Conservation (phyloP, 192 early-diverging fungal genomes). For the Rhizophagus sp. region DNA sequence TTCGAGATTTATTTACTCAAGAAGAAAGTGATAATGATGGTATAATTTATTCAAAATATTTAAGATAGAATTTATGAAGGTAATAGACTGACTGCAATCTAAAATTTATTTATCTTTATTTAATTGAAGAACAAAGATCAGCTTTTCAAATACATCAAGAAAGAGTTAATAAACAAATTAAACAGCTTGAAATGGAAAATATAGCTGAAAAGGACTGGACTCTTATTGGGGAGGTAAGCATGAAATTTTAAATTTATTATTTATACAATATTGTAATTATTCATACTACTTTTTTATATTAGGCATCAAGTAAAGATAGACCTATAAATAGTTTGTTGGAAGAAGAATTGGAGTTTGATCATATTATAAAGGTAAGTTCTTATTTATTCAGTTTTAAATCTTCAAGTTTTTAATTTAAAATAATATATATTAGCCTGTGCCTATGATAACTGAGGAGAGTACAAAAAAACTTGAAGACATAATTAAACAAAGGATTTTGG, state of each 20-base stretch:
- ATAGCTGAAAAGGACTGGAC: slow-evolving; percentile 87
- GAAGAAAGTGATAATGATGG: slow-evolving; percentile 57
- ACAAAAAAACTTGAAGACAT: slow-evolving; percentile 89
- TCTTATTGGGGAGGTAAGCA: slow-evolving; percentile 72
- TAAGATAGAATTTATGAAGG: neutral
- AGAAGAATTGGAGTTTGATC: slow-evolving; percentile 91
- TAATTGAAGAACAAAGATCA: slow-evolving; percentile 49
- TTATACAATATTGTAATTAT: neutral
- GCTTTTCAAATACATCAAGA: slow-evolving; percentile 81
- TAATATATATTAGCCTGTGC: slow-evolving; percentile 62
- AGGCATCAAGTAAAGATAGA: slow-evolving; percentile 68
- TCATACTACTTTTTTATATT: no score
- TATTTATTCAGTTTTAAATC: neutral
- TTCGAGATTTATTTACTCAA: slow-evolving; percentile 57
- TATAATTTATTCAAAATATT: no score
- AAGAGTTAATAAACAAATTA: slow-evolving; percentile 69
- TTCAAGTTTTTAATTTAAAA: neutral
- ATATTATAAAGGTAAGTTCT: slow-evolving; percentile 64
- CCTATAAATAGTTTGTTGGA: slow-evolving; percentile 93
- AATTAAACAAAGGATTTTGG: slow-evolving; percentile 91
- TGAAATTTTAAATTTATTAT: neutral
- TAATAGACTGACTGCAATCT: slow-evolving; percentile 31
- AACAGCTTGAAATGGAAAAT: slow-evolving; percentile 83
- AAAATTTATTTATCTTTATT: slow-evolving; percentile 31
- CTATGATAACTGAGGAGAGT: slow-evolving; percentile 89